Evolutionary conservation across 371 early-diverging fungal species (phyloP).

Genomic region (Basidiobolus meristosporus): DNA sequence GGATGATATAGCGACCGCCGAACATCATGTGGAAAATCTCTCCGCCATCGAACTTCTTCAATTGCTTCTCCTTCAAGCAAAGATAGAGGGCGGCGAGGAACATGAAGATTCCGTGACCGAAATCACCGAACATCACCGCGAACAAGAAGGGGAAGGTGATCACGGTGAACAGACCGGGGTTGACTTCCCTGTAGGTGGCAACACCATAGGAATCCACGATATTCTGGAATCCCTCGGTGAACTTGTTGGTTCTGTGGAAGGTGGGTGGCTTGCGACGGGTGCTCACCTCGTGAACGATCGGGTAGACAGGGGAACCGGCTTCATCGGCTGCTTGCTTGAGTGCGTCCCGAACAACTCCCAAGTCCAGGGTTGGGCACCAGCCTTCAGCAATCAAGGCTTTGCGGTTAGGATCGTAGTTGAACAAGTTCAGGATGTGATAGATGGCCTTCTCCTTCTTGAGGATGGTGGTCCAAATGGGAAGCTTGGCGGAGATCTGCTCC

Average conservation of each 20-base stretch:
- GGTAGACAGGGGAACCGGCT: slow-evolving; percentile 59
- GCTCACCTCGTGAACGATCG: slow-evolving; percentile 66
- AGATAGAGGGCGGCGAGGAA: slow-evolving; percentile 57
- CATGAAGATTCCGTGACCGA: slow-evolving; percentile 93
- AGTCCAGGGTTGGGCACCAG: slow-evolving; percentile 82
- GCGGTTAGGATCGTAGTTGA: slow-evolving; percentile 80
- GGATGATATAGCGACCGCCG: slow-evolving; percentile 92
- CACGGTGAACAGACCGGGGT: slow-evolving; percentile 95
- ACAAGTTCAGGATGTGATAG: slow-evolving; percentile 86
- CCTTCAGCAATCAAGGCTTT: slow-evolving; percentile 94
- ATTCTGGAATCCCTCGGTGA: slow-evolving; percentile 93
- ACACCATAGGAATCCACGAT: slow-evolving; percentile 98
- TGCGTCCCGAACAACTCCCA: slow-evolving; percentile 57
- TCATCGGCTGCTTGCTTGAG: slow-evolving; percentile 36
- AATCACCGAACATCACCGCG: slow-evolving; percentile 99
- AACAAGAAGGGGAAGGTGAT: slow-evolving; percentile 99
- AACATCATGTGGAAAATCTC: slow-evolving; percentile 86
- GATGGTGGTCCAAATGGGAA: slow-evolving; percentile 72
- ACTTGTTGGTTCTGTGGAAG: slow-evolving; percentile 86
- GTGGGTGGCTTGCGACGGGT: slow-evolving; percentile 89
- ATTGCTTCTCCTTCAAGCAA: slow-evolving; percentile 57
- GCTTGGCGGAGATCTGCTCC: slow-evolving; percentile 52
- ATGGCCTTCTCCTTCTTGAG: slow-evolving; percentile 95
- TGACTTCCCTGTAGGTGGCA: slow-evolving; percentile 97
- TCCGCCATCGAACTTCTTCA: slow-evolving; percentile 43